Evolutionary conservation across 495 filamentous ascomycete species (phyloP), one percentile per base, ranked within the genome.

Genomic region (Staphylotrichum tortipilum): DNA sequence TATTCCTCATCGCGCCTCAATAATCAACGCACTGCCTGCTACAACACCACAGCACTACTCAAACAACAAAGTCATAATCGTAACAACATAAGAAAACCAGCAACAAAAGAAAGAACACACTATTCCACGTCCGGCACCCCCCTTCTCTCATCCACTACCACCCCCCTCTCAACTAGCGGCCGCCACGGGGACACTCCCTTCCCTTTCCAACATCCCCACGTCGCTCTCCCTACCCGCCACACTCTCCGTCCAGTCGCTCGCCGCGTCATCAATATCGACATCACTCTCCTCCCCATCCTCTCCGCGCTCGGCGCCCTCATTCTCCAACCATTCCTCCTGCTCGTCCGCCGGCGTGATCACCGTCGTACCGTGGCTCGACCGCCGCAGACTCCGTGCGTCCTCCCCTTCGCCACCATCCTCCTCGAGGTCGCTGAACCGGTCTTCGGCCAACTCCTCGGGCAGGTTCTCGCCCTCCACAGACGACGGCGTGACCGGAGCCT

Each of bases 321-420:
- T 40, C 35, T 58, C 55, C 10, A 51, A 55, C 18, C 55, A 59
- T 2, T 59, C 64, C 1, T 80, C 83, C 7, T 76, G 68, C 4
- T 74, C 57, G 22, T 59, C 60, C 21, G 83, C 82, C 53, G 83
- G 80, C 9, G 84, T 85, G 56, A 74, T 68, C 34, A 76, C 70
- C 31, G 70, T 76, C 41, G 68, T 72, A 40, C 52, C 45, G 14
- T 54, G 33, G 41, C 40, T 54, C 52, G 26, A 18, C 44, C 44
- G 35, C 44, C 48, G 30, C 18, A 52, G 42, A 12, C 52, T 49
- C 18, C 40, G 24, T n/a, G 43, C 30, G n/a, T 45, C 49, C 17
- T 39, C 45, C 15, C 31, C 31, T 19, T 44, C 37, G 3, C 21
- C n/a, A n/a, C n/a, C n/a, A n/a, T n/a, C 6, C 15, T 48, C 24